Evolutionary conservation across 805 yeast species (phyloP), one percentile per base, ranked within the genome.

Genomic region (Spathaspora gorwiae): DNA sequence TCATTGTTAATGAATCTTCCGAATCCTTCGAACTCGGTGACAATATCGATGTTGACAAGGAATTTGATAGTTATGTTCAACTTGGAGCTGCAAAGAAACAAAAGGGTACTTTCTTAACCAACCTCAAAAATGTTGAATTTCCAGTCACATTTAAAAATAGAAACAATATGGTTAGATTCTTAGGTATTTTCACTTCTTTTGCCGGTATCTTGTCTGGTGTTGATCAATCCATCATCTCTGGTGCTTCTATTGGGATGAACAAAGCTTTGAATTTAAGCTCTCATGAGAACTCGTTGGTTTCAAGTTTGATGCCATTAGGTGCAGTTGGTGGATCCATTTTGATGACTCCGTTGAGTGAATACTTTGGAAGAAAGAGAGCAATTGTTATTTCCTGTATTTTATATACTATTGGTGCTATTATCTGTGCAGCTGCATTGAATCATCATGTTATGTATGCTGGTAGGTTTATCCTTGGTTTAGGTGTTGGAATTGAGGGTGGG

Each of bases 401-500:
- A 66, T 80, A 81, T 61, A 37, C 40, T 15, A 51, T 80, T 39
- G 86, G 87, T 44, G 83, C 83, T 48, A 76, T 68, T 30, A 55
- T 81, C 45, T 79, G 83, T 65, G 81, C 83, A 31, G 66, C 62
- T 37, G 54, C 66, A 5, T 67, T 55, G 14, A 57, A 56, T 48
- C 34, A 39, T 30, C 24, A 64, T 29, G 46, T 58, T 53, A 73
- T 62, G 81, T 81, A 45, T 78, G 84, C 57, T 27, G 70, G 70
- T 26, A 73, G 86, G 54, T 76, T 80, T 52, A 56, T 80, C 44
- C 64, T 81, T 33, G 87, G 87, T 48, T 61, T 79, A 34, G 87
- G 86, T 54, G 76, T 81, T 44, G 87, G 87, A 48, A 70, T 81
- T 39, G 86, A 80, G 60, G 82, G 84, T 57, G 84, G 83, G 38